A percentile compares a stretch with the other conserved stretches of the same genome.
These are phyloP conservation scores for Chalaropsis thielavioides DNA, from an alignment of 2,329 filamentous ascomycete species.

Conservation along the genomic window DNA sequence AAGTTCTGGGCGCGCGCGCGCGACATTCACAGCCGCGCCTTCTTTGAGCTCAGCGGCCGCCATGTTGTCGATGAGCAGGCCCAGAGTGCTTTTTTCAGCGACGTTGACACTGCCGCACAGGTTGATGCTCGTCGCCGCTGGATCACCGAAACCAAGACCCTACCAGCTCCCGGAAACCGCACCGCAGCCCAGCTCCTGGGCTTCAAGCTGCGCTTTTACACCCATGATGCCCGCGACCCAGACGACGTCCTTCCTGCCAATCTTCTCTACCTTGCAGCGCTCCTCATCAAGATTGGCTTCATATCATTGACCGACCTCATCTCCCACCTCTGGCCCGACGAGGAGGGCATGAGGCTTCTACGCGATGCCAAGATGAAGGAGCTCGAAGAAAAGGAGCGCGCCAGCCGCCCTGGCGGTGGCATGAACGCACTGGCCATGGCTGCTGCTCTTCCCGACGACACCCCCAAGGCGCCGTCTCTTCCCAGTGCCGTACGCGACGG, in stretches of 20 bases:
- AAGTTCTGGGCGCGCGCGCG: constrained; percentile 72
- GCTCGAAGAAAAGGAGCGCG: constrained; percentile 62
- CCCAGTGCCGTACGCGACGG: constrained; percentile 33
- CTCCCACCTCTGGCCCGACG: constrained; percentile 74
- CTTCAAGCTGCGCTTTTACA: constrained; percentile 94
- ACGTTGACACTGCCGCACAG: constrained; percentile 37
- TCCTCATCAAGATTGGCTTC: constrained; percentile 94
- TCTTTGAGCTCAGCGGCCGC: constrained; percentile 73
- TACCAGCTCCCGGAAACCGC: constrained; percentile 73
- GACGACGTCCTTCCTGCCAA: constrained; percentile 77
- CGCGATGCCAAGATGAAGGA: constrained; percentile 57
- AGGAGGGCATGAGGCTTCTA: constrained; percentile 66
- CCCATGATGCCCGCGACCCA: constrained; percentile 59
- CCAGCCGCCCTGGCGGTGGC: constrained; percentile 52
- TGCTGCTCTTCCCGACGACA: constrained; percentile 75
- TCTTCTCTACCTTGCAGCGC: constrained; percentile 75
- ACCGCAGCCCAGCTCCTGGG: constrained; percentile 89
- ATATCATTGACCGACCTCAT: constrained; percentile 85
- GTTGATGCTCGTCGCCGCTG: constrained; percentile 51
- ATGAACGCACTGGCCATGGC: constrained; percentile 79
- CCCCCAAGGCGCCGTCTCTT: constrained; percentile 30
- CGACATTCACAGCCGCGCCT: constrained; percentile 63
- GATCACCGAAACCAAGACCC: constrained; percentile 65
- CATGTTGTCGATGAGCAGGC: constrained; percentile 34
- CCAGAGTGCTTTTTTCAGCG: constrained; percentile 27